phyloP scores from a whole-genome alignment of 495 filamentous ascomycete species.

The Neurospora sp. region DNA sequence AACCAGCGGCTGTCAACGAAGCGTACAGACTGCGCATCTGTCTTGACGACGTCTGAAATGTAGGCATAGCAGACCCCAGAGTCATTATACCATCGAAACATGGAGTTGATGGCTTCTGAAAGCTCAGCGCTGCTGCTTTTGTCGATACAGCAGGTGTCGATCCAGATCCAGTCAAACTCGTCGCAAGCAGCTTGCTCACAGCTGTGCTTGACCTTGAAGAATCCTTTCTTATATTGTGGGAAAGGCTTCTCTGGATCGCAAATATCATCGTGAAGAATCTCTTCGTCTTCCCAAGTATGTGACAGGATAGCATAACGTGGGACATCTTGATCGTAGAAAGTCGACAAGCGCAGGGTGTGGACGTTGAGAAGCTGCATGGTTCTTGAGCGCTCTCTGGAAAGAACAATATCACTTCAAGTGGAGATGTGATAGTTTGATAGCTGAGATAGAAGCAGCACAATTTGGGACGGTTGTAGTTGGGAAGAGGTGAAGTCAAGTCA shows the following conservation, averaged over 20 bases:
- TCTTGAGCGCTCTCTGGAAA: not conserved
- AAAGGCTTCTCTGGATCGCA: not conserved
- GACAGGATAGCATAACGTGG: conserved; percentile 10
- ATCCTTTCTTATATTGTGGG: not conserved
- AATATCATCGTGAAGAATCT: conserved; percentile 6
- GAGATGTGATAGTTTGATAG: too few relatives aligned
- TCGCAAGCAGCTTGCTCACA: conserved; percentile 12
- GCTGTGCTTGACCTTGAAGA: not conserved
- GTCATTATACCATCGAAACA: conserved; percentile 15
- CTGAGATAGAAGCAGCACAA: too few relatives aligned
- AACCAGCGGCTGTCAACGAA: conserved; percentile 17
- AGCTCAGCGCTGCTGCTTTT: conserved; percentile 14
- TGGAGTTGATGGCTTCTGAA: conserved; percentile 18
- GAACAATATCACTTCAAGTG: too few relatives aligned
- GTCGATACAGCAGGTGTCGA: conserved; percentile 22
- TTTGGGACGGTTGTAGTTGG: not conserved
- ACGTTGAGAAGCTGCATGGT: conserved; percentile 4
- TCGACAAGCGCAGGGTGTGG: not conserved
- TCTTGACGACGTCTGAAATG: conserved; percentile 10
- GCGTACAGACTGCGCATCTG: not conserved
- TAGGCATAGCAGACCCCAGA: conserved; percentile 17
- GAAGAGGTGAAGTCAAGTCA: not conserved
- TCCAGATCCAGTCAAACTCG: conserved; percentile 12
- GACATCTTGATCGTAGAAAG: not conserved
- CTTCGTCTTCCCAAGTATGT: conserved; percentile 12